Evolutionary conservation across 2,329 filamentous ascomycete genomes (phyloP).

Genomic region (Diaporthe citriasiana): DNA sequence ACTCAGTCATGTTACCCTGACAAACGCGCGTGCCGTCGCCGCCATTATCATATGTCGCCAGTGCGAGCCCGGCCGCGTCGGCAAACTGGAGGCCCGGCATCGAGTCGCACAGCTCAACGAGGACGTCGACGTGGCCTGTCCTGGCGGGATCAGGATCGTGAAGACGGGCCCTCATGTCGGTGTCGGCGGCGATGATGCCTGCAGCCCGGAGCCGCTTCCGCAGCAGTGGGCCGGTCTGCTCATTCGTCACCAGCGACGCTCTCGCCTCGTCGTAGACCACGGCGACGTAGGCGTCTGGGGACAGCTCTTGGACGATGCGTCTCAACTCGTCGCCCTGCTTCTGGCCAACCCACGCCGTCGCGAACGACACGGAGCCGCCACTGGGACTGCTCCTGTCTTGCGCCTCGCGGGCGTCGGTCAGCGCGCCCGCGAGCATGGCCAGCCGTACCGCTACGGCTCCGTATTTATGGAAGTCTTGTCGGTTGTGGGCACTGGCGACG

Average conservation of each 20-base stretch:
- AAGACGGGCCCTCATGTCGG: slow-evolving; percentile 51
- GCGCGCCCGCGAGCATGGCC: slow-evolving; percentile 53
- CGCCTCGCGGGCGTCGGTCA: slow-evolving; percentile 54
- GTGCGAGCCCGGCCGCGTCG: slow-evolving; percentile 47
- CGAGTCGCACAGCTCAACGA: slow-evolving; percentile 49
- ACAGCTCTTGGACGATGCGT: slow-evolving; percentile 42
- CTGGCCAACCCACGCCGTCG: slow-evolving; percentile 45
- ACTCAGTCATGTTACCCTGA: background rate
- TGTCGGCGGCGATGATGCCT: slow-evolving; percentile 48
- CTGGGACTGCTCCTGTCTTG: slow-evolving; percentile 42
- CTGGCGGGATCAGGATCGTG: slow-evolving; percentile 45
- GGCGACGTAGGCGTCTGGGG: slow-evolving; percentile 53
- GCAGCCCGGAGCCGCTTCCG: slow-evolving; percentile 46
- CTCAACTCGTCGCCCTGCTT: slow-evolving; percentile 43
- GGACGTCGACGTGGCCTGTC: slow-evolving; percentile 37
- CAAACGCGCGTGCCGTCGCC: background rate
- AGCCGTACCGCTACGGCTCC: slow-evolving; percentile 56
- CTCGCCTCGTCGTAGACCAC: slow-evolving; percentile 54
- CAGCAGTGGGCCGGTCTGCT: slow-evolving; percentile 42
- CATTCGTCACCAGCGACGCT: slow-evolving; percentile 53
- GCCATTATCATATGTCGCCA: slow-evolving; percentile 45
- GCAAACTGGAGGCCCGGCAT: slow-evolving; percentile 51
- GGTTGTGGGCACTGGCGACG: slow-evolving; percentile 50
- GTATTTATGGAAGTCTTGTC: slow-evolving; percentile 50
- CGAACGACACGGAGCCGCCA: slow-evolving; percentile 47